Evolutionary conservation across 169 alveolate genomes (phyloP).

Genomic region (Cystoisospora suis): DNA sequence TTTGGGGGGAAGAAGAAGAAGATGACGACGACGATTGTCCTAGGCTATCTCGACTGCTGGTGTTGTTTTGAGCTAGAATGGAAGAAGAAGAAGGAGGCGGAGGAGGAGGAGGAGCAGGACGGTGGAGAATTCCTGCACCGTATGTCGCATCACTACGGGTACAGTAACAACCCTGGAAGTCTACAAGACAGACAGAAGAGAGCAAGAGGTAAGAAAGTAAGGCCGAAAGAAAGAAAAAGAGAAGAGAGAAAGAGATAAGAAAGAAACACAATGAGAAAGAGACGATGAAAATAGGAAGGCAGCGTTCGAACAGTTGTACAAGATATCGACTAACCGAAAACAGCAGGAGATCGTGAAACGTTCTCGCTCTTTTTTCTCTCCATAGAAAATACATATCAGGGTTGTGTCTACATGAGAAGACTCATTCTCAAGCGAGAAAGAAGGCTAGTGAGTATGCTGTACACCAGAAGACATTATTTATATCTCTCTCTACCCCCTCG

Average conservation of each 20-base stretch:
- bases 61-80: neutral
- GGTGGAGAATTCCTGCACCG: conserved; percentile 54
- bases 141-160: conserved; percentile 67
- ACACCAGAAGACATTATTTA: too few relatives aligned
- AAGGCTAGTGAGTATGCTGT: too few relatives aligned
- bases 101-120: neutral
- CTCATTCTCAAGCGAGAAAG: too few relatives aligned
- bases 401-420: too few relatives aligned
- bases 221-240: neutral
- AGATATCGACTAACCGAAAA: too few relatives aligned
- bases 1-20: too few relatives aligned
- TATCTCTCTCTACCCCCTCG: too few relatives aligned
- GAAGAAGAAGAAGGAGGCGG: neutral
- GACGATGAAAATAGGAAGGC: neutral
- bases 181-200: neutral
- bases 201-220: neutral
- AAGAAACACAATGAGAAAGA: neutral
- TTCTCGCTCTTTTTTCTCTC: too few relatives aligned
- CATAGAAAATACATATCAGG: too few relatives aligned
- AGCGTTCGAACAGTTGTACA: neutral
- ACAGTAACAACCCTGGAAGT: conserved; percentile 58
- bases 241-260: neutral
- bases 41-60: neutral
- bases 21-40: neutral
- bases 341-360: too few relatives aligned